phyloP scores from a whole-genome alignment of 805 yeast species.

The Yarrowia keelungensis region DNA sequence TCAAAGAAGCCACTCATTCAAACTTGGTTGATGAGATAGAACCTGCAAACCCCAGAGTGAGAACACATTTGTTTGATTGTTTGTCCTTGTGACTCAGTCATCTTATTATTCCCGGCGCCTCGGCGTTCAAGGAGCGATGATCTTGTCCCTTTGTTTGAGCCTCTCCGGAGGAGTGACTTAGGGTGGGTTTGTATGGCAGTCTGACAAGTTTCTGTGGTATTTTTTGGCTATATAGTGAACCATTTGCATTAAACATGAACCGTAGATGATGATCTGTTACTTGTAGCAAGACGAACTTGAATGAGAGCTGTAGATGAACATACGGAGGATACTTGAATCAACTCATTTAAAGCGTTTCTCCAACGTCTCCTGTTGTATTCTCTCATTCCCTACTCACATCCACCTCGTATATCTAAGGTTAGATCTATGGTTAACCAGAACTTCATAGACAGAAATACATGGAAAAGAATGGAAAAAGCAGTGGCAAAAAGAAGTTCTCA shows the following conservation, averaged over 20 bases:
- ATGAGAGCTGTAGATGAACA: no score
- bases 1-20: constrained; percentile 99
- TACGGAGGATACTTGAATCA: no score
- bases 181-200: constrained; percentile 99
- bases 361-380: no score
- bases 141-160: constrained; percentile 93
- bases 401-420: no score
- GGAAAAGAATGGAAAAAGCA: background rate
- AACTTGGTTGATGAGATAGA: constrained; percentile 98
- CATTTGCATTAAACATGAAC: no score
- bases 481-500: background rate
- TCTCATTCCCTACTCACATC: no score
- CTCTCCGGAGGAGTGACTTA: constrained; percentile 80
- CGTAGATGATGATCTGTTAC: no score
- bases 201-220: constrained; percentile 77
- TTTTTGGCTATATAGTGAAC: no score
- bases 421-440: no score
- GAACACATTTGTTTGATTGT: constrained; percentile 66
- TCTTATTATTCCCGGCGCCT: constrained; percentile 41
- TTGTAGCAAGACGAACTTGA: no score
- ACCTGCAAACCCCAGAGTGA: constrained; percentile 96
- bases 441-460: no score
- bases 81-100: constrained; percentile 55
- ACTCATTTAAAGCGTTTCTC: no score
- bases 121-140: constrained; percentile 86